phyloP scores from a whole-genome alignment of 2,329 filamentous ascomycete genomes.

The Parasarocladium wereldwijsianum region DNA sequence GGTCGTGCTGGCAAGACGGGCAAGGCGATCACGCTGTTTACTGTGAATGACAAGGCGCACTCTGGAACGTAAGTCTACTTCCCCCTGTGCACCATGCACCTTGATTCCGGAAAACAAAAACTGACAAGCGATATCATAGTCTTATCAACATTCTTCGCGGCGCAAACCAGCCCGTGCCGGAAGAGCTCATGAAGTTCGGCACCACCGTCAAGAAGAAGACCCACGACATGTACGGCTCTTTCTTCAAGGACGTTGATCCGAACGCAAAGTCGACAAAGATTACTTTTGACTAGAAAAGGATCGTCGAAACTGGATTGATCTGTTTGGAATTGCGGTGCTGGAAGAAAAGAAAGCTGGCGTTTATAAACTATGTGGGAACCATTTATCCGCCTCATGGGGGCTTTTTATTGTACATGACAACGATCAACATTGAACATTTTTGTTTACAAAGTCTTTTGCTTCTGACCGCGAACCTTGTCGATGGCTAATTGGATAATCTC shows the following conservation, averaged over 20 bases:
- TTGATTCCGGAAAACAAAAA: constrained; percentile 5
- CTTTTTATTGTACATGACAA: too few species aligned
- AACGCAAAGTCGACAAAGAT: constrained; percentile 83
- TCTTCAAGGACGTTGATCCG: constrained; percentile 81
- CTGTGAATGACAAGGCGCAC: constrained; percentile 82
- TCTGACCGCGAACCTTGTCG: too few species aligned
- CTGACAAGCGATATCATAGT: constrained; percentile 25
- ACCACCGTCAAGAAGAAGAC: constrained; percentile 99
- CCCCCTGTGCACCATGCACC: background rate
- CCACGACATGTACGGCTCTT: constrained; percentile 87
- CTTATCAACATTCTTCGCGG: constrained; percentile 89
- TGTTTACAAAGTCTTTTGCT: too few species aligned
- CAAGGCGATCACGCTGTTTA: constrained; percentile 84
- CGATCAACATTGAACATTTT: too few species aligned
- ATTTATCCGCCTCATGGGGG: too few species aligned
- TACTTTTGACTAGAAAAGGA: constrained; percentile 75
- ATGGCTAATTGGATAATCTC: too few species aligned
- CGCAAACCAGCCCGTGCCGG: constrained; percentile 83
- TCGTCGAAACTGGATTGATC: constrained; percentile 1
- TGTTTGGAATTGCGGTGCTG: too few species aligned
- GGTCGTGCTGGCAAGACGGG: constrained; percentile 85
- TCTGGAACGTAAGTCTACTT: constrained; percentile 63
- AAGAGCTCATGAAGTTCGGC: constrained; percentile 85
- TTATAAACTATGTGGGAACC: too few species aligned
- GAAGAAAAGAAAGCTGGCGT: too few species aligned